phyloP scores from a whole-genome alignment of 108 stramenopile species.

The Nitzschia sp. region DNA sequence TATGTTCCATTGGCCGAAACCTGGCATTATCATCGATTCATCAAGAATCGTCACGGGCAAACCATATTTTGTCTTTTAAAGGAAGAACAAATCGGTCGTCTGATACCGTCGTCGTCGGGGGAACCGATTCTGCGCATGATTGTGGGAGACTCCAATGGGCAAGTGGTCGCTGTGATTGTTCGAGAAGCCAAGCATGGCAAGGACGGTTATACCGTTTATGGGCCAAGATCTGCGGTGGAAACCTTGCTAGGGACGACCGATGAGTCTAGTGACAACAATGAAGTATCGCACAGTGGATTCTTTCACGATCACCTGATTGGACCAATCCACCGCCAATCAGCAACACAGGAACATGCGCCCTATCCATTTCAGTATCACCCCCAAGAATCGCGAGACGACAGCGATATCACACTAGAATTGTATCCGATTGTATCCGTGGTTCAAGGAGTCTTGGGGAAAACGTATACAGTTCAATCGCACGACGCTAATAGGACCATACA shows the following conservation, averaged over 20 bases:
- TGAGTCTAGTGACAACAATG: neutral
- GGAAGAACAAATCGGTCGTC: neutral
- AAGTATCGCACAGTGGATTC: neutral
- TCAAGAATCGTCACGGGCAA: neutral
- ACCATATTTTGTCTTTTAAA: neutral
- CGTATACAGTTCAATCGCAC: neutral
- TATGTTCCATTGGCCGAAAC: neutral
- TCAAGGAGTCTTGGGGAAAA: neutral
- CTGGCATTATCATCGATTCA: neutral
- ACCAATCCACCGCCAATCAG: neutral
- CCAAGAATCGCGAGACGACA: neutral
- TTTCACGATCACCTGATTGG: neutral
- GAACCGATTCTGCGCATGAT: neutral
- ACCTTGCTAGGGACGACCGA: neutral
- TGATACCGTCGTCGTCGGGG: neutral
- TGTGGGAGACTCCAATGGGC: neutral
- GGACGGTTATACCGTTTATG: neutral
- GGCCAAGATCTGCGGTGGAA: neutral
- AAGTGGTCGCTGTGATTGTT: neutral
- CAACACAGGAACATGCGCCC: neutral
- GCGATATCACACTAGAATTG: neutral
- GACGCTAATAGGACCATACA: neutral
- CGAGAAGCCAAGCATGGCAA: neutral
- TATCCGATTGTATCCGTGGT: neutral
- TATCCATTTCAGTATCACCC: neutral